These are phyloP conservation scores for Cyberlindnera xylosilytica DNA, from an alignment of 805 yeast genomes.

Conservation along the genomic window DNA sequence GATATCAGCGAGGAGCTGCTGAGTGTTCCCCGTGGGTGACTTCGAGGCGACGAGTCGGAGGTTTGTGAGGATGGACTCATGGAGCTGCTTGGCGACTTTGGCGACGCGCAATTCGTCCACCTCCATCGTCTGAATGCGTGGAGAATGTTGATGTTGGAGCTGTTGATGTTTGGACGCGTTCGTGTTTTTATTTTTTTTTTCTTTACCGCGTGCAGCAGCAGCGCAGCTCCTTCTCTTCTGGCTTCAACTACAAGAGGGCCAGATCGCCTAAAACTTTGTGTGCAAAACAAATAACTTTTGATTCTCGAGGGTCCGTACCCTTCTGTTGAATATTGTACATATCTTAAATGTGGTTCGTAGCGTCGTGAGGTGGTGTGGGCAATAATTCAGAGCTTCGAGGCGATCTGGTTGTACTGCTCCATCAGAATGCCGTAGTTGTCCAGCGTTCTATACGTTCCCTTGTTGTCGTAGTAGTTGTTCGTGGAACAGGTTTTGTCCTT, in stretches of 20 bases:
- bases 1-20: conserved; percentile 24
- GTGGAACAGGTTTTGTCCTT: conserved; percentile 11
- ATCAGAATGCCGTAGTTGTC: conserved; percentile 3
- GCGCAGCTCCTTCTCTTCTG: neutral
- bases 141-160: neutral
- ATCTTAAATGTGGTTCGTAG: too few species aligned
- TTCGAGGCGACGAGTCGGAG: neutral
- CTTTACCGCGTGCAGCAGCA: neutral
- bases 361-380: too few species aligned
- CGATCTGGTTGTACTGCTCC: conserved; percentile 9
- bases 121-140: conserved; percentile 9
- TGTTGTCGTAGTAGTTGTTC: conserved; percentile 10
- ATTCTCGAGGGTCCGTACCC: too few species aligned
- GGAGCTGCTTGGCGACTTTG: conserved; percentile 16
- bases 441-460: conserved; percentile 13
- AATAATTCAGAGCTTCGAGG: conserved; percentile 7
- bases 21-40: neutral
- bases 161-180: neutral
- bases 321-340: too few species aligned
- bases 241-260: neutral
- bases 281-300: too few species aligned
- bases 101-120: conserved; percentile 20
- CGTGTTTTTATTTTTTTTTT: neutral
- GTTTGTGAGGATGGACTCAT: conserved; percentile 1
- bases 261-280: too few species aligned